Evolutionary conservation across 345 rosid genomes (phyloP).

Genomic region (Cardiospermum halicacabum): DNA sequence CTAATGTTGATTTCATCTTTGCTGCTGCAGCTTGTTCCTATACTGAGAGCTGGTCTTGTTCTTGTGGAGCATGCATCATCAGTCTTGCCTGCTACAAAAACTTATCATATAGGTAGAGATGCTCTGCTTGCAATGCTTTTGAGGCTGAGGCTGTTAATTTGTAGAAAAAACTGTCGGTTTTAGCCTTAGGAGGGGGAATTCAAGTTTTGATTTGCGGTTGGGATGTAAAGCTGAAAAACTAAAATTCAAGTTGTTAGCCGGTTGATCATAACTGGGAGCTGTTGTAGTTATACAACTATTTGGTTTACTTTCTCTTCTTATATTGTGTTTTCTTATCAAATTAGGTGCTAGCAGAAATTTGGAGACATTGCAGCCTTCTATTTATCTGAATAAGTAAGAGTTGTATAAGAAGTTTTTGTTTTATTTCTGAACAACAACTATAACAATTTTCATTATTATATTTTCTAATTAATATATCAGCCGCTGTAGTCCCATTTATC

Average conservation of each 20-base stretch:
- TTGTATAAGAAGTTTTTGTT: slow-evolving; percentile 2
- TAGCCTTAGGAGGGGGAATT: not conserved
- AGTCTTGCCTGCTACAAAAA: slow-evolving; percentile 75
- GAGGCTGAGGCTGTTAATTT: not conserved
- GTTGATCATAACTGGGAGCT: not conserved
- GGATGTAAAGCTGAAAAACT: not conserved
- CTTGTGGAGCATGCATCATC: slow-evolving; percentile 85
- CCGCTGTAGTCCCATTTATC: not conserved
- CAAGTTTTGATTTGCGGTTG: not conserved
- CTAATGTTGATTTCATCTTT: slow-evolving; percentile 1
- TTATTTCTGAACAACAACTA: not conserved
- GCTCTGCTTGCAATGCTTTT: not conserved
- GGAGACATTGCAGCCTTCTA: slow-evolving; percentile 76
- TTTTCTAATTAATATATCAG: not conserved
- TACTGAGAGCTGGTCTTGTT: slow-evolving; percentile 92
- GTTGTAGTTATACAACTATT: not conserved
- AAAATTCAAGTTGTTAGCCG: not conserved
- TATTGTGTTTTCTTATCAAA: slow-evolving; percentile 8
- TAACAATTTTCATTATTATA: not conserved
- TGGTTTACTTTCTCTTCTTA: not conserved
- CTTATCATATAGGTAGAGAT: slow-evolving; percentile 71
- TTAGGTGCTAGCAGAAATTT: slow-evolving; percentile 72
- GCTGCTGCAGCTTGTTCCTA: slow-evolving; percentile 68
- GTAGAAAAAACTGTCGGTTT: not conserved
- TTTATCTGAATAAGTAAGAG: slow-evolving; percentile 83